These are phyloP conservation scores for Suillus brevipes DNA, from an alignment of 768 basidiomycete species.

Conservation along the genomic window DNA sequence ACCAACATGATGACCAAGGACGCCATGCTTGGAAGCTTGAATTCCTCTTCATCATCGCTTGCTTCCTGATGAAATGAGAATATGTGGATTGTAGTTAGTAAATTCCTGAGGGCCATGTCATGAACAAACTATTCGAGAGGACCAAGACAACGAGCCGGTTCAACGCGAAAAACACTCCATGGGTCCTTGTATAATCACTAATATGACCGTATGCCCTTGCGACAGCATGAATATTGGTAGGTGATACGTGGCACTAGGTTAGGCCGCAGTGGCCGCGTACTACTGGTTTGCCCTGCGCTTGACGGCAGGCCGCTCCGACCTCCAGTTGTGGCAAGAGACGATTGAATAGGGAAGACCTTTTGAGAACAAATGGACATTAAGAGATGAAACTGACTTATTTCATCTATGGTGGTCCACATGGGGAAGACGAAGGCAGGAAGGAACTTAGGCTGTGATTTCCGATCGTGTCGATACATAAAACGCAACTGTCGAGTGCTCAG, in stretches of 20 bases:
- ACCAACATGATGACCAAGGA: slow-evolving; percentile 47
- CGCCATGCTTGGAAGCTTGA: slow-evolving; percentile 47
- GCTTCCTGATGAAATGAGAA: background rate
- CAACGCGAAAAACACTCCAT: background rate
- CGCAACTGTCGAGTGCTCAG: background rate
- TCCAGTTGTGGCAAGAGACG: background rate
- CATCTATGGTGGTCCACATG: background rate
- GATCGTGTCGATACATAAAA: background rate
- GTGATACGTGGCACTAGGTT: background rate
- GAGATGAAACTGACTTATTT: background rate
- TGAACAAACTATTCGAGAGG: background rate
- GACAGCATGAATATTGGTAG: background rate
- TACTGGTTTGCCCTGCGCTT: background rate
- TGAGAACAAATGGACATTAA: background rate
- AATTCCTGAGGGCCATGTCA: background rate
- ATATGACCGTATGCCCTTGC: background rate
- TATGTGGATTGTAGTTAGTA: too few relatives aligned
- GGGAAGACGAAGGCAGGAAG: background rate
- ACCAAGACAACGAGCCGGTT: background rate
- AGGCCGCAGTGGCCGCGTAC: background rate
- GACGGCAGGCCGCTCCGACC: background rate
- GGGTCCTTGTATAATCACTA: background rate
- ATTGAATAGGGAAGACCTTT: background rate
- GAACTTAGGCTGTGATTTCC: slow-evolving; percentile 84
- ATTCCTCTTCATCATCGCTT: slow-evolving; percentile 28